These are phyloP conservation scores for Fusarium odoratissimum DNA, from an alignment of 2,329 filamentous ascomycete species.

Conservation along the genomic window DNA sequence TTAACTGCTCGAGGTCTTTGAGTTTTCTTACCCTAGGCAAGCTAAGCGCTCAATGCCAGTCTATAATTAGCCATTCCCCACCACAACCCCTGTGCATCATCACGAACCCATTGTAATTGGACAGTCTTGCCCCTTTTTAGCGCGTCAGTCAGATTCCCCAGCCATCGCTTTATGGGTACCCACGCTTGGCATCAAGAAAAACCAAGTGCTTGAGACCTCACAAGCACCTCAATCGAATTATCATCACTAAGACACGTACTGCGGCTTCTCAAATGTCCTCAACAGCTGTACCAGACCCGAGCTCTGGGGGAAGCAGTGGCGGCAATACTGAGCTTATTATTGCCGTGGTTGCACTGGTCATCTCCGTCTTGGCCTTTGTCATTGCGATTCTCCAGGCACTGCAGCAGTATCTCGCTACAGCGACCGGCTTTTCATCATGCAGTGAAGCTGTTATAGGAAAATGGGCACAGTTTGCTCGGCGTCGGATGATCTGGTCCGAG, in stretches of 20 bases:
- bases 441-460: conserved; percentile 53
- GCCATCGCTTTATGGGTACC: neutral
- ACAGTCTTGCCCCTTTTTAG: neutral
- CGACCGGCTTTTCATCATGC: conserved; percentile 55
- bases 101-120: neutral
- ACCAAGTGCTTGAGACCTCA: neutral
- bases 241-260: accelerated
- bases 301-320: neutral
- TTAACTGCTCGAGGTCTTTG: accelerated
- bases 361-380: conserved; percentile 55
- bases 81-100: neutral
- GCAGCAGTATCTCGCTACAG: conserved; percentile 57
- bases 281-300: neutral
- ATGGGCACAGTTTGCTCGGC: conserved; percentile 51
- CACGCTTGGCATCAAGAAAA: neutral
- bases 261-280: neutral
- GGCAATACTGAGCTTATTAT: conserved; percentile 46
- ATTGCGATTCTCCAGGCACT: conserved; percentile 54
- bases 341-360: conserved; percentile 53
- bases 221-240: neutral
- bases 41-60: neutral
- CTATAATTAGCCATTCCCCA: neutral
- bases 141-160: neutral
- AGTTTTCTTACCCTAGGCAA: neutral
- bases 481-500: conserved; percentile 50